Evolutionary conservation across 2,329 filamentous ascomycete species (phyloP), one percentile per base, ranked within the genome.

Genomic region (Exophiala spinifera): DNA sequence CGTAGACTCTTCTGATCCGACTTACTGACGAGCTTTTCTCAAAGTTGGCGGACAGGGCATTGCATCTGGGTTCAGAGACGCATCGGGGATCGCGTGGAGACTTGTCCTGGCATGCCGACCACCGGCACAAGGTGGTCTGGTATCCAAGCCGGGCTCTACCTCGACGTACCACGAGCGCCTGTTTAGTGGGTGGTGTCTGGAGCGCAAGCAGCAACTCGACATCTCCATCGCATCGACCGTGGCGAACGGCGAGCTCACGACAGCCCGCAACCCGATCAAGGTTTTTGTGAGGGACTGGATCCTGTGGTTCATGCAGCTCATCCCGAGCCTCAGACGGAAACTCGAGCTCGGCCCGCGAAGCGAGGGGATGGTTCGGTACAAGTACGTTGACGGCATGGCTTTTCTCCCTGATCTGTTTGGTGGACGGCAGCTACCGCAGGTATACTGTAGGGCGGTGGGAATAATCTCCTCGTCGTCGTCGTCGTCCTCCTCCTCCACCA

Each of bases 21-120:
- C 48, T 55, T 19, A 43, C 48, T 44, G 15, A 28, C 23, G 19
- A 13, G 36, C 10, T 31, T 10, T 31, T 11, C 3, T 31, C 4
- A 11, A 4, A 70, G 68, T 75, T 53, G 72, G 70, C 1, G 72
- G 72, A 3, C 72, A 74, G 56, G 72, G 72, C 3, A 74, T 74
- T 21, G 66, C 66, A 1, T 72, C 69, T 1, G 72, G 72, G 1
- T 70, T 74, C 43, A 63, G 72, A 21, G 72, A 74, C 49, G 71
- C 71, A 1, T 52, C 64, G 7, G 61, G 64, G 1, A 62, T 74
- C 4, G 65, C 71, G 4, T 74, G 71, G 71, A 66, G 71, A 10
- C 63, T 73, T 1, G 62, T 61, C 2, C 46, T 69, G 1, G 64
- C 69, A 15, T 65, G 61, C 51, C 57, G 53, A 23, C 46, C 58